Base-by-base conservation (phyloP, 225 moss, liverwort and hornwort species). In the Antitrichia curtipendula region DNA sequence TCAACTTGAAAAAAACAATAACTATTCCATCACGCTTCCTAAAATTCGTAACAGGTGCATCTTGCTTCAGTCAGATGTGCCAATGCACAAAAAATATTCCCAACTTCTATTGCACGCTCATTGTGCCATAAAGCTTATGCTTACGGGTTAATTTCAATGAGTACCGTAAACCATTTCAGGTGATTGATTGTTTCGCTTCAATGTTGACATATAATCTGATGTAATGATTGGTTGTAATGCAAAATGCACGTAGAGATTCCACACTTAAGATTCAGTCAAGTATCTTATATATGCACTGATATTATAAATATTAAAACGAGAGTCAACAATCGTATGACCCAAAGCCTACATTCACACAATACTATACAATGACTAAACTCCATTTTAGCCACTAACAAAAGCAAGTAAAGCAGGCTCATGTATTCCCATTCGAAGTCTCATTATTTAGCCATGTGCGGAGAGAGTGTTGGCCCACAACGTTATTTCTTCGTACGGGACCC, bases 381-480 rank as follows among this genome's bases (percentile, higher is more conserved):
- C 79, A 62, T 36, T 60, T 43, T 43, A 36, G 74, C 29, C 78
- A 81, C 70, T 32, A 36, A 90, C 78, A 73, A 32, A n/a, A 58
- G n/a, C 60, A 76, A 60, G 50, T 40, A 59, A 74, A 71, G 41
- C 80, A 68, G 54, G 68, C 61, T 93, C 86, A 93, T 2, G 78
- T 36, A 75, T 72, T 83, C 76, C 38, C 87, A 87, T 84, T 76
- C 31, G 88, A 84, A 43, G 80, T 77, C 54, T 92, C 86, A 61
- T 85, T 66, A 58, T 63, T 90, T 13, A 92, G 57, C 92, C 90
- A 92, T 10, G 88, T 34, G 64, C 78, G 90, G 71, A 94, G 87
- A 85, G 92, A 90, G 50, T 92, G 87, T 77, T 94, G 94, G 66
- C 94, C 94, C 50, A 91, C 92, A 38, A 92, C 62, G 63, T 77